Evolutionary conservation across 352 stramenopile genomes (phyloP).

Genomic region (Pythium biforme): DNA sequence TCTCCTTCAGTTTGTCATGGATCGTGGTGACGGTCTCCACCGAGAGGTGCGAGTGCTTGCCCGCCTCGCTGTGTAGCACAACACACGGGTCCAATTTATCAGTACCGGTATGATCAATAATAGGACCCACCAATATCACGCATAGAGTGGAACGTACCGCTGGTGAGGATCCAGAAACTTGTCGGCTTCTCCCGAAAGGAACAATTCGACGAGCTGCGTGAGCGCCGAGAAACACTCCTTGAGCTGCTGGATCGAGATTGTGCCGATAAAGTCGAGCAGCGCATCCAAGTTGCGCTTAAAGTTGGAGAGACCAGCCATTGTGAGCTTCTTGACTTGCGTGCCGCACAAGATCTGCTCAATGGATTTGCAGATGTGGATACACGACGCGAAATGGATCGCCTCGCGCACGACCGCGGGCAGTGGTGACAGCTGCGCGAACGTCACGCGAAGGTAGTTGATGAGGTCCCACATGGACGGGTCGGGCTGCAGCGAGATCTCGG

Average conservation of each 20-base stretch:
- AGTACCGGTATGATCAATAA: too few species aligned
- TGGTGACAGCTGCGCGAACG: constrained; percentile 60
- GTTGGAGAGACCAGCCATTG: constrained; percentile 64
- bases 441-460: constrained; percentile 84
- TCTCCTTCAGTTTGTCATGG: constrained; percentile 72
- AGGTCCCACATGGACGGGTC: constrained; percentile 82
- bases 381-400: constrained; percentile 74
- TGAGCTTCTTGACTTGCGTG: constrained; percentile 61
- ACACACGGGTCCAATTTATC: background rate
- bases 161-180: constrained; percentile 64
- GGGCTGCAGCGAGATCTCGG: constrained; percentile 51
- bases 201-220: constrained; percentile 62
- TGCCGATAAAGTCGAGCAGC: constrained; percentile 60
- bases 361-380: constrained; percentile 75
- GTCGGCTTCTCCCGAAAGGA: constrained; percentile 58
- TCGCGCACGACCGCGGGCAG: constrained; percentile 59
- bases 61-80: constrained; percentile 34
- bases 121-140: background rate
- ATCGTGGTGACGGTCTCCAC: constrained; percentile 63
- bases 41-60: constrained; percentile 69
- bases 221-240: constrained; percentile 66
- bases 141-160: constrained; percentile 29
- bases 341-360: constrained; percentile 70
- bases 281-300: constrained; percentile 80
- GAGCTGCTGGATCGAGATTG: constrained; percentile 56